Base-by-base conservation (phyloP, 129 eudicot species). In the Chrysanthemum lavandulifolium region DNA sequence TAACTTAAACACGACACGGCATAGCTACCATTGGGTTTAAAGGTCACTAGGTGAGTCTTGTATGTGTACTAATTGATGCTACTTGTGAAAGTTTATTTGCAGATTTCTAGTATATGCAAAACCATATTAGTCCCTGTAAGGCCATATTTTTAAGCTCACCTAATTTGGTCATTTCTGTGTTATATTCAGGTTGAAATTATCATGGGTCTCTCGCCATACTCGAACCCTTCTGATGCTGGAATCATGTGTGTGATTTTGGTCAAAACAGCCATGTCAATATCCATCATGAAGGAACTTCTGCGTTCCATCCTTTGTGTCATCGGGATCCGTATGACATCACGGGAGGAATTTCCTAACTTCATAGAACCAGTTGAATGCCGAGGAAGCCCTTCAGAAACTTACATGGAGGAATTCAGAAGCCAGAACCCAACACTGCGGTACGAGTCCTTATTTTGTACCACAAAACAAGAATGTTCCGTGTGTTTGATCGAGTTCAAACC, bases 121-220 rank as follows among this genome's bases (percentile, higher is more conserved):
- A 5, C n/a, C 36, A 58, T 58, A 21, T 61, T 5, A 12, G 66
- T 23, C 45, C 65, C 29, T 61, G 12, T 23, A 27, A 61, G 31
- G 5, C 27, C 14, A 21, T 18, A 10, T n/a, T 50, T 6, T 64
- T 31, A 33, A 45, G 59, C 59, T 21, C 5, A 50, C 8, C 19
- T 48, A 67, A 67, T 50, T 56, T 8, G 57, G 43, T 58, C 18
- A 57, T 31, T 71, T 65, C 19, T 51, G 51, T 67, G 60, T 49
- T 58, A 67, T 67, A 49, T 47, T 64, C 65, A 91, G 97, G 89
- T 83, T 70, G 45, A 63, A 15, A 56, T 65, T 58, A 64, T 55
- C 12, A 90, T 91, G 97, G 97, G 96, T 69, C 89, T 91, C 31
- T 82, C 97, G 50, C 79, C 90, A 47, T 88, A 84, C 79, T 82